Conservation (phyloP, 179 eudicot species). For the Silene coronaria region DNA sequence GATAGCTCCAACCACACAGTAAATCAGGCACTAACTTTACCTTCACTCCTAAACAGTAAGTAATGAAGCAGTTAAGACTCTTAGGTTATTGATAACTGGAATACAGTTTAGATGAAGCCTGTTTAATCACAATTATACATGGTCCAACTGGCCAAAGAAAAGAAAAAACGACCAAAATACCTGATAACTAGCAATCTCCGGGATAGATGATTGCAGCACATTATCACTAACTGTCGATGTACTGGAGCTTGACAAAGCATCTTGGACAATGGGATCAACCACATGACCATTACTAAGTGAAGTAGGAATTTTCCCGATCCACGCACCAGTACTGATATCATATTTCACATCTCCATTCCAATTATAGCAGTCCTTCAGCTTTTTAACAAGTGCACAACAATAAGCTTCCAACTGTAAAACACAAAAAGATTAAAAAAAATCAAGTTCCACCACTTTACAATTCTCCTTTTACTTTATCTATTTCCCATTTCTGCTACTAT, state of each 20-base stretch:
- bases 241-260: slow-evolving; percentile 28
- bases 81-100: neutral
- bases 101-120: neutral
- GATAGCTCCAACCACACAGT: neutral
- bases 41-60: neutral
- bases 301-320: slow-evolving; percentile 65
- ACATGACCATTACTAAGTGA: slow-evolving; percentile 37
- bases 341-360: slow-evolving; percentile 61
- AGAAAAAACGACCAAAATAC: slow-evolving; percentile 26
- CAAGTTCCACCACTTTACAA: neutral
- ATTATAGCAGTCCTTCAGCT: slow-evolving; percentile 49
- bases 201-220: slow-evolving; percentile 40
- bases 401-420: slow-evolving; percentile 52
- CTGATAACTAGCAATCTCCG: slow-evolving; percentile 82
- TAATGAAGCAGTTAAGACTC: neutral
- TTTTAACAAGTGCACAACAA: slow-evolving; percentile 48
- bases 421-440: neutral
- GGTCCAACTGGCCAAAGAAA: neutral
- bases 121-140: neutral
- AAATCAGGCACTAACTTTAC: neutral
- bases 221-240: slow-evolving; percentile 29
- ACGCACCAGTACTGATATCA: slow-evolving; percentile 50
- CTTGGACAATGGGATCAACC: slow-evolving; percentile 26
- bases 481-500: neutral
- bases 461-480: neutral